Base-by-base conservation (phyloP, 106 monocot genomes). In the Narthecium ossifragum region DNA sequence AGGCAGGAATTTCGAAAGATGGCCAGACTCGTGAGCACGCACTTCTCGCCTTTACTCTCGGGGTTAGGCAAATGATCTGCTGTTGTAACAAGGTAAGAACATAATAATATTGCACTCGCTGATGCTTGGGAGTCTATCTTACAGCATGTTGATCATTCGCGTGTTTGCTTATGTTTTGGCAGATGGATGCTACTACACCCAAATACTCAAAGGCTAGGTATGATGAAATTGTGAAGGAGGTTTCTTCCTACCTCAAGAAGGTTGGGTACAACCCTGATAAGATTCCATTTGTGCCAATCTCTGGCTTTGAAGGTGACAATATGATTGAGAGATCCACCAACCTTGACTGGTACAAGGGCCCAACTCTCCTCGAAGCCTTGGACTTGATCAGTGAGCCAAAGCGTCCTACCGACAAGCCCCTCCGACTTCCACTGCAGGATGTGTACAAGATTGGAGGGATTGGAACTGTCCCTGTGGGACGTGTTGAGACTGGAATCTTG, bases 341-440 rank as follows among this genome's bases (percentile, higher is more conserved):
- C 65, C 81, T 82, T n/a, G 81, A 82, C 61, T 82, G 82, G 82
- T 82, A 82, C 73, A 82, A 82, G 61, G 82, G 82, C 5, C 82
- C 82, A 11, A 82, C 82, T 4, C 77, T 82, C 23, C 77, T 82
- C 3, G 82, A 82, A 0, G 73, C 82, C n/a, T 51, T 82, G 15
- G 82, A 82, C 69, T 4, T 56, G 59, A 70, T 82, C 65, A 48
- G 49, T 4, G 82, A 82, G 70, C 82, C 82, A 13, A 82, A 73
- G 77, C 63, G 82, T 2, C 82, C 82, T 0, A 34, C 73, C 0
- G 75, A 75, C 68, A 75, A 75, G 69, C 75, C 75, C 12, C 75
- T 75, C 23, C 75, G 75, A 11, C 75, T 75, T 11, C 81, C 81
- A 12, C 76, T 82, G 24, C 81, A 82, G 69, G 81, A 82, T n/a